Conservation (phyloP, 2,329 filamentous ascomycete species). For the Fusarium armeniacum region DNA sequence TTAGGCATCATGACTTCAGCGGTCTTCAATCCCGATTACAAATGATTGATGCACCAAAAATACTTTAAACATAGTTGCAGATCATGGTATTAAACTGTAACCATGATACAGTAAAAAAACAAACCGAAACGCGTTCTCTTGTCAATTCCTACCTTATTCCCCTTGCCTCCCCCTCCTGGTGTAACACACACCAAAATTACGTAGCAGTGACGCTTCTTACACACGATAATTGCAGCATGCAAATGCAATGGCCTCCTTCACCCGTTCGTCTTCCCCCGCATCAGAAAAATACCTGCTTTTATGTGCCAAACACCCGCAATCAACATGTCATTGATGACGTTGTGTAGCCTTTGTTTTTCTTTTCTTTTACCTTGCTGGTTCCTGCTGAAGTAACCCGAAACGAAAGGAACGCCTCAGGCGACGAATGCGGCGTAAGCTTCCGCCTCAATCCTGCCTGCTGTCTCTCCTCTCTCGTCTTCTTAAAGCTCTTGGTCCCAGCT, state of each 20-base stretch:
- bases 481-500: conserved; percentile 28
- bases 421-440: conserved; percentile 33
- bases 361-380: not conserved
- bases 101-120: conserved; percentile 13
- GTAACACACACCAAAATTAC: conserved; percentile 38
- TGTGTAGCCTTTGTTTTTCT: conserved; percentile 20
- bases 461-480: conserved; percentile 8
- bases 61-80: not conserved
- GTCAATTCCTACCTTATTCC: too few species aligned
- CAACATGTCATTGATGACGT: conserved; percentile 51
- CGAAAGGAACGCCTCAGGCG: conserved; percentile 28
- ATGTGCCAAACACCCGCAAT: conserved; percentile 28
- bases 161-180: conserved; percentile 6
- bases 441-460: conserved; percentile 4
- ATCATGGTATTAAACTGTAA: not conserved
- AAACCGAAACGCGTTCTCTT: conserved; percentile 18
- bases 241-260: not conserved
- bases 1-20: not conserved
- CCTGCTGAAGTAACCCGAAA: not conserved
- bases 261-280: conserved; percentile 39
- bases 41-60: not conserved
- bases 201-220: conserved; percentile 46
- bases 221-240: conserved; percentile 13
- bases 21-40: not conserved
- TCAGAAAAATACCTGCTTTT: conserved; percentile 42